Conservation (phyloP, 2,329 filamentous ascomycete species). For the Dothiorella sarmentorum region DNA sequence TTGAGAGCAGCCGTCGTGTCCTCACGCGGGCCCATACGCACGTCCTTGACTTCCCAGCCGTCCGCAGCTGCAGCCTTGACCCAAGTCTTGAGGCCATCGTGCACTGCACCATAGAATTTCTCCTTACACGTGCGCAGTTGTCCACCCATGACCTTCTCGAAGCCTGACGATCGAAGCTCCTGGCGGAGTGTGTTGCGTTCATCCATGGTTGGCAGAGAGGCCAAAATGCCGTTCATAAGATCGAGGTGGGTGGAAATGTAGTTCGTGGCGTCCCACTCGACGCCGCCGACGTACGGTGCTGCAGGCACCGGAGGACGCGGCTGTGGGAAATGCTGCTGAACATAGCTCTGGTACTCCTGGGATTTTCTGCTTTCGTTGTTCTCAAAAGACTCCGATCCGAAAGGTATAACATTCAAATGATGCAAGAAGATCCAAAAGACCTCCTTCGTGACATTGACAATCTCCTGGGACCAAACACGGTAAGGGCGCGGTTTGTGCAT, state of each 20-base stretch:
- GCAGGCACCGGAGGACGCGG: slow-evolving; percentile 88
- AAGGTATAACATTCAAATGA: slow-evolving; percentile 79
- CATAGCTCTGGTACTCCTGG: slow-evolving; percentile 38
- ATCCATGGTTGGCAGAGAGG: slow-evolving; percentile 65
- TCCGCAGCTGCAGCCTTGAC: slow-evolving; percentile 83
- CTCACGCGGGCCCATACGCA: slow-evolving; percentile 62
- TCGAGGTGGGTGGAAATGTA: slow-evolving; percentile 92
- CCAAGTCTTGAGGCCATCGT: slow-evolving; percentile 86
- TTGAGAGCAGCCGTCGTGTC: slow-evolving; percentile 37
- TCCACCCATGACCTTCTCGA: slow-evolving; percentile 83
- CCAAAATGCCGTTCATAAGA: slow-evolving; percentile 84
- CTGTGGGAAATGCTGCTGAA: slow-evolving; percentile 72
- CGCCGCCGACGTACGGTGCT: slow-evolving; percentile 91
- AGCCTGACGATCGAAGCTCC: slow-evolving; percentile 77
- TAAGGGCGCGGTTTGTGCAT: slow-evolving; percentile 88
- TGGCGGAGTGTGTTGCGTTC: slow-evolving; percentile 76
- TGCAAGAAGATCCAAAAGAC: slow-evolving; percentile 99
- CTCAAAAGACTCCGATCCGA: slow-evolving; percentile 42
- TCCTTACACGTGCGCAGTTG: slow-evolving; percentile 91
- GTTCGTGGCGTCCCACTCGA: slow-evolving; percentile 98
- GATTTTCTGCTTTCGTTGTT: neutral
- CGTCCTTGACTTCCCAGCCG: slow-evolving; percentile 78
- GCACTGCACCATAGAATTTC: slow-evolving; percentile 92
- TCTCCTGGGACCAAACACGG: slow-evolving; percentile 89
- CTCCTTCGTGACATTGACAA: slow-evolving; percentile 89